These are phyloP conservation scores for Exserohilum turcica DNA, from an alignment of 2,329 filamentous ascomycete species.

Conservation along the genomic window DNA sequence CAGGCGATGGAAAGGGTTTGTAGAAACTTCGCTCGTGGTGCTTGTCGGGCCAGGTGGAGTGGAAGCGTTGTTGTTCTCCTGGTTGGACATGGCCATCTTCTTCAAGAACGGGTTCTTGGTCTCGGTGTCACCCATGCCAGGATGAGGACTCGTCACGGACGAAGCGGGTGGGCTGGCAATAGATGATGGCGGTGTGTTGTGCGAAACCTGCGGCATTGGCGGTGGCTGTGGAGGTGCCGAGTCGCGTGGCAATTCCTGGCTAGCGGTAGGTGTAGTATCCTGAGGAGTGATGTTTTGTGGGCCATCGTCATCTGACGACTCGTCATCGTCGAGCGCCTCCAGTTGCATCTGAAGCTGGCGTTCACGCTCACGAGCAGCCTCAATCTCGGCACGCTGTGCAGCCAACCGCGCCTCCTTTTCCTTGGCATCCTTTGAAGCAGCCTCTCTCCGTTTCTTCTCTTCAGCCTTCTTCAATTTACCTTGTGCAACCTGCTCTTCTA, in stretches of 20 bases:
- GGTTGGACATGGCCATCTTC: conserved; percentile 76
- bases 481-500: conserved; percentile 92
- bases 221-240: conserved; percentile 55
- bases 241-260: conserved; percentile 57
- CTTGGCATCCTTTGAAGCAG: conserved; percentile 81
- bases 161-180: conserved; percentile 56
- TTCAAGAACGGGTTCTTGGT: conserved; percentile 96
- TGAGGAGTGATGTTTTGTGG: conserved; percentile 70
- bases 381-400: conserved; percentile 86
- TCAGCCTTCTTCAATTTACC: conserved; percentile 96
- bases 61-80: conserved; percentile 52
- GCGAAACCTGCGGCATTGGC: conserved; percentile 45
- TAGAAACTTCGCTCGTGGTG: conserved; percentile 61
- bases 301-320: conserved; percentile 73
- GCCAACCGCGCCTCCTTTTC: conserved; percentile 86
- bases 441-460: conserved; percentile 91
- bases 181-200: conserved; percentile 55
- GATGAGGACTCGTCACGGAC: conserved; percentile 53
- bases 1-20: conserved; percentile 93
- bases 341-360: conserved; percentile 87
- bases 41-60: conserved; percentile 49
- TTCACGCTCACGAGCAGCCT: conserved; percentile 87
- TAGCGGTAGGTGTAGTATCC: conserved; percentile 63
- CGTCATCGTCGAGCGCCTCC: conserved; percentile 74
- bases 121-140: conserved; percentile 67